Evolutionary conservation across 1,284 basidiomycete genomes (phyloP).

Genomic region (Chiua sp.): DNA sequence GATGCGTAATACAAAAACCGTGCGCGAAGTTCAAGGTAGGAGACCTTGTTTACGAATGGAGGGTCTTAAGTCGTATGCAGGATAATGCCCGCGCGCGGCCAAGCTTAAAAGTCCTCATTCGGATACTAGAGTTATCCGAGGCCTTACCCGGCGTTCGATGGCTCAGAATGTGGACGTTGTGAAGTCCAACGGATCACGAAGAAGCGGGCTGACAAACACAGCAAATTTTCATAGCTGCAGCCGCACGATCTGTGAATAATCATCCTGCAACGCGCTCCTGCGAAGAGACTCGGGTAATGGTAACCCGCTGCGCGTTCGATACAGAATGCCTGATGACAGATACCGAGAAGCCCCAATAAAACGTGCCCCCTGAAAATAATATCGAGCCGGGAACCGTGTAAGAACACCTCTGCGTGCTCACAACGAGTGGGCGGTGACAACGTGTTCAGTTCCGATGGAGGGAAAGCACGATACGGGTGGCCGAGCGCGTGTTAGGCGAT

Average conservation of each 20-base stretch:
- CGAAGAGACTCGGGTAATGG: slow-evolving; percentile 2
- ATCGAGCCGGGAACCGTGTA: not conserved
- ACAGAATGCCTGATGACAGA: not conserved
- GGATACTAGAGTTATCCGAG: not conserved
- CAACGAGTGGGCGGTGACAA: slow-evolving; percentile 12
- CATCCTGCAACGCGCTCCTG: slow-evolving; percentile 9
- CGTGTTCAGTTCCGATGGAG: slow-evolving; percentile 1
- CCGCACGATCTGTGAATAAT: not conserved
- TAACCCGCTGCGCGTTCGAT: not conserved
- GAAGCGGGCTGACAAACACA: slow-evolving; percentile 14
- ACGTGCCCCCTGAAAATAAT: slow-evolving; percentile 1
- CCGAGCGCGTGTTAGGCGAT: slow-evolving; percentile 10
- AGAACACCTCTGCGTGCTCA: slow-evolving; percentile 1
- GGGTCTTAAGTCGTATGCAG: not conserved
- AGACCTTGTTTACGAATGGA: slow-evolving; percentile 2
- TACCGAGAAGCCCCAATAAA: not conserved
- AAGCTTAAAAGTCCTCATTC: slow-evolving; percentile 17
- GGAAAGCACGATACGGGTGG: not conserved
- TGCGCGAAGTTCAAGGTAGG: not conserved
- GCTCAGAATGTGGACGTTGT: slow-evolving; percentile 14
- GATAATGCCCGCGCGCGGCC: not conserved
- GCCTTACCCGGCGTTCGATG: slow-evolving; percentile 13
- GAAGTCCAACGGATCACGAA: slow-evolving; percentile 10
- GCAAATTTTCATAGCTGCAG: slow-evolving; percentile 13
- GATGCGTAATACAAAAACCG: not conserved